Evolutionary conservation across 2,329 filamentous ascomycete genomes (phyloP).

Genomic region (Colletotrichum spaethianum): DNA sequence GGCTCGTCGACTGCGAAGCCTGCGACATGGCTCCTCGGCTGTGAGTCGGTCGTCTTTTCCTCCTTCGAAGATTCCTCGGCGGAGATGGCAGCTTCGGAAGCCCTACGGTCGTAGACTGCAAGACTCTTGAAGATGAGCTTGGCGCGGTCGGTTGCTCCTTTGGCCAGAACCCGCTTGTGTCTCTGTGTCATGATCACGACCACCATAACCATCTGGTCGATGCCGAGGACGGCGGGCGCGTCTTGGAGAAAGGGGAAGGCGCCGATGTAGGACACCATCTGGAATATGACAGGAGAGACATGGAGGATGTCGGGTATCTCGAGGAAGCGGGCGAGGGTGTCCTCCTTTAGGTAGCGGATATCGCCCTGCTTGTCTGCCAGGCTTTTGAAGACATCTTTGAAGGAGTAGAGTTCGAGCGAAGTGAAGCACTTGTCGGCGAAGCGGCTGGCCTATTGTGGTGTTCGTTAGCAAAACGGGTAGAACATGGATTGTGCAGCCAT

Average conservation of each 20-base stretch:
- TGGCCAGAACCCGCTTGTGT: slow-evolving; percentile 74
- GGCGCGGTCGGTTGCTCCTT: slow-evolving; percentile 69
- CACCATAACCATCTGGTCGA: slow-evolving; percentile 80
- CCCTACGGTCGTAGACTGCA: slow-evolving; percentile 77
- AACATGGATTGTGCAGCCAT: neutral
- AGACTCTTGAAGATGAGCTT: slow-evolving; percentile 80
- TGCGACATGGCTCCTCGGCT: slow-evolving; percentile 42
- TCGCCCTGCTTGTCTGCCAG: slow-evolving; percentile 76
- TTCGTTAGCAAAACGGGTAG: slow-evolving; percentile 23
- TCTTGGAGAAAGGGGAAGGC: slow-evolving; percentile 81
- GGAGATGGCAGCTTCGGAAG: slow-evolving; percentile 51
- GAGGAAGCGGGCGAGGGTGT: slow-evolving; percentile 79
- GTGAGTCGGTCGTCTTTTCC: slow-evolving; percentile 34
- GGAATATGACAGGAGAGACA: slow-evolving; percentile 78
- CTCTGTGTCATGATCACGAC: slow-evolving; percentile 81
- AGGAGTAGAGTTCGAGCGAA: slow-evolving; percentile 79
- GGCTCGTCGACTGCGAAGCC: slow-evolving; percentile 65
- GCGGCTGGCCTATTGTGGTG: slow-evolving; percentile 64
- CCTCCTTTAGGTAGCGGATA: slow-evolving; percentile 77
- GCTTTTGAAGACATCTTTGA: slow-evolving; percentile 80
- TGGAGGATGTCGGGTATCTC: slow-evolving; percentile 79
- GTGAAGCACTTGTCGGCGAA: slow-evolving; percentile 81
- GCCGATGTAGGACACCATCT: slow-evolving; percentile 79
- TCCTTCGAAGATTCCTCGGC: slow-evolving; percentile 21
- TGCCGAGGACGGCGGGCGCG: slow-evolving; percentile 78